Percentiles rank a stretch among this genome's conserved stretches.
These are phyloP conservation scores for Corinectria fuckeliana DNA, from an alignment of 2,329 filamentous ascomycete genomes.

Conservation along the genomic window DNA sequence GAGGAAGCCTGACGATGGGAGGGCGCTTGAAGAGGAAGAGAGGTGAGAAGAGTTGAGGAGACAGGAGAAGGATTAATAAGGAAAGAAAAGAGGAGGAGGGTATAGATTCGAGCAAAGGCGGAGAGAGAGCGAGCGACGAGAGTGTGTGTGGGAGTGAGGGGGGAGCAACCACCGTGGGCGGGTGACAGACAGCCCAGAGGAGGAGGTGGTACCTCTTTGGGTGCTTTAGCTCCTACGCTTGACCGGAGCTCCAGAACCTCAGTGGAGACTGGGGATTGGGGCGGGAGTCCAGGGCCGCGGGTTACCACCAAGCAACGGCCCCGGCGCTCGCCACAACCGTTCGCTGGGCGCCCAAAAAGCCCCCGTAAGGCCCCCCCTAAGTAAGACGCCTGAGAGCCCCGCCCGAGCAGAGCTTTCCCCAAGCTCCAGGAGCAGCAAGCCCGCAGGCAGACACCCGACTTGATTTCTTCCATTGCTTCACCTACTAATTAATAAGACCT, in stretches of 20 bases:
- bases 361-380: neutral
- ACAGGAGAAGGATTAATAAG: neutral
- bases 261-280: slow-evolving; percentile 27
- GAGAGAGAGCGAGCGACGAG: neutral
- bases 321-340: slow-evolving; percentile 13
- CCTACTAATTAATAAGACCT: slow-evolving; percentile 11
- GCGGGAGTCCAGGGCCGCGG: slow-evolving; percentile 4
- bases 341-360: slow-evolving; percentile 9
- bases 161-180: neutral
- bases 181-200: neutral
- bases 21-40: too few species aligned
- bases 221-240: slow-evolving; percentile 15
- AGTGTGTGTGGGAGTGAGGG: neutral
- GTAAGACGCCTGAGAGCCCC: neutral
- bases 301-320: slow-evolving; percentile 38
- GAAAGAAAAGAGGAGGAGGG: neutral
- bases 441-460: too few species aligned
- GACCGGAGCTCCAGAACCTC: slow-evolving; percentile 23
- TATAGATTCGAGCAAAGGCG: neutral
- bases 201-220: slow-evolving; percentile 13
- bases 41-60: slow-evolving; percentile 6
- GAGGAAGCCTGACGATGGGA: neutral
- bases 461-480: neutral
- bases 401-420: slow-evolving; percentile 4
- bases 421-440: slow-evolving; percentile 13